Evolutionary conservation across 2,329 filamentous ascomycete species (phyloP), one percentile per base, ranked within the genome.

Genomic region (Metarhizium robertsii): DNA sequence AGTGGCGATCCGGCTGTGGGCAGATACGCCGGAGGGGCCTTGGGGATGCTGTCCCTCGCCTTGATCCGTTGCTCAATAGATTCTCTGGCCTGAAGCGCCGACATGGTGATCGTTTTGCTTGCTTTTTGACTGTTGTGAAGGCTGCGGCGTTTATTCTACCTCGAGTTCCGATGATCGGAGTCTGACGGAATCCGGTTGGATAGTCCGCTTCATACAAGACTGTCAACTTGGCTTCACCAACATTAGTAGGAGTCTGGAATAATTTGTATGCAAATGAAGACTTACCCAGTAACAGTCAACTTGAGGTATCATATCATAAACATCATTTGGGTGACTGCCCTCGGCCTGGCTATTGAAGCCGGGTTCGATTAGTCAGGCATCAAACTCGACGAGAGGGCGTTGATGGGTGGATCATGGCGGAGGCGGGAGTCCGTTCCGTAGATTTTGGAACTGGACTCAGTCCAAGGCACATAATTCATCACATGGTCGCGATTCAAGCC

Each of bases 1-100:
- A 78, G 62, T 2, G 73, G 71, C 3, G 75, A 77, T 5, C 72
- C 74, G 6, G 69, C 67, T 2, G 63, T 68, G 8, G 75, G 69
- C 3, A 78, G 71, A 55, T 78, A 79, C 6, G 78, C 78, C 43
- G 78, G 78, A 38, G 73, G 72, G 11, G 77, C 76, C 60, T 71
- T 73, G 38, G 75, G 74, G 55, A 78, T 69, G 11, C 72, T 71
- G 57, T 73, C 71, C 42, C 75, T 70, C 60, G 71, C 71, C 58
- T 67, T 65, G 46, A 75, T 73, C 29, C 75, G 73, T 54, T 71
- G 66, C n/a, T 66, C 64, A 42, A 63, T 61, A 45, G 61, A 60
- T 53, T 60, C 59, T 13, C 10, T 46, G 36, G 43, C 43, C 20
- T 46, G 52, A 4, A 56, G 32, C 10, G 56, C 50, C 42, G 58